Percentiles rank a stretch among this genome's conserved stretches.
These are phyloP conservation scores for Coemansia sp. DNA, from an alignment of 192 early-diverging fungal species.

Conservation along the genomic window DNA sequence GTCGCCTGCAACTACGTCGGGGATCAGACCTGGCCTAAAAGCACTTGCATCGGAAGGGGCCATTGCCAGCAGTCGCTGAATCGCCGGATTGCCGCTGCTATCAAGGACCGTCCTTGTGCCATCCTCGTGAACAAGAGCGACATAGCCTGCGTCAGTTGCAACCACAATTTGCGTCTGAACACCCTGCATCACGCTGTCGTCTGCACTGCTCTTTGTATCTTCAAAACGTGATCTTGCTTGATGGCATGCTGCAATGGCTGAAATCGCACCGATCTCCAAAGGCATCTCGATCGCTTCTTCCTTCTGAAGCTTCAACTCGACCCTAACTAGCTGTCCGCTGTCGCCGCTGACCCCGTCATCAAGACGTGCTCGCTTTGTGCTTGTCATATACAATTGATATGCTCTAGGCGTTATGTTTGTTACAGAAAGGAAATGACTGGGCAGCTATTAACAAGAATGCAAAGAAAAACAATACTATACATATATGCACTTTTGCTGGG, in stretches of 20 bases:
- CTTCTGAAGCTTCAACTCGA: background rate
- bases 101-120: conserved; percentile 17
- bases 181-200: background rate
- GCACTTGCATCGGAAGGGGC: background rate
- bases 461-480: too few species aligned
- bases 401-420: too few species aligned
- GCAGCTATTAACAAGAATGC: too few species aligned
- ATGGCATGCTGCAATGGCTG: conserved; percentile 28
- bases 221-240: background rate
- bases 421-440: too few species aligned
- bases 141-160: conserved; percentile 31
- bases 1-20: conserved; percentile 40
- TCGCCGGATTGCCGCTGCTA: conserved; percentile 20
- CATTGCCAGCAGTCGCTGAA: conserved; percentile 27
- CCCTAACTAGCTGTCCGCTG: background rate
- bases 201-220: background rate
- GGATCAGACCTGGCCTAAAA: background rate
- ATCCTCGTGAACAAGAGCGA: conserved; percentile 25
- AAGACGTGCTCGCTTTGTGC: background rate
- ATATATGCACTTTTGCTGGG: too few species aligned
- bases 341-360: background rate
- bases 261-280: conserved; percentile 13
- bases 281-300: conserved; percentile 17
- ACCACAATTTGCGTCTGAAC: conserved; percentile 15
- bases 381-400: background rate